Conservation (phyloP, 768 basidiomycete species). For the Mycena venus region DNA sequence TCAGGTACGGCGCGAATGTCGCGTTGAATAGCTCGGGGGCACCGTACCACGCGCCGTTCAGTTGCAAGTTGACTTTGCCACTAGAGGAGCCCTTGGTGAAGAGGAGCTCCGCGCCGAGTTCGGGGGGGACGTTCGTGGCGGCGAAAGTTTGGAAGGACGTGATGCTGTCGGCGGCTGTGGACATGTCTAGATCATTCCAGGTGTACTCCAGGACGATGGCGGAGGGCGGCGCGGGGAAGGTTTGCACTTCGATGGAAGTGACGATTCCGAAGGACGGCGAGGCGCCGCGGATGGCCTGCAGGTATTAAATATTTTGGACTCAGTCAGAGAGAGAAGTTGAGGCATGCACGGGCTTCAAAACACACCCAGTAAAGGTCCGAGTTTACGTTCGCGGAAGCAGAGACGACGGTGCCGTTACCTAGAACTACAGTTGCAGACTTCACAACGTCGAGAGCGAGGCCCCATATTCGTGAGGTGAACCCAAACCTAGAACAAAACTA, state of each 20-base stretch:
- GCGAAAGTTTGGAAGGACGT: constrained; percentile 51
- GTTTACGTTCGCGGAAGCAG: constrained; percentile 51
- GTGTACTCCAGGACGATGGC: constrained; percentile 52
- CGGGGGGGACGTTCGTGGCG: constrained; percentile 46
- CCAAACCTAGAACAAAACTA: constrained; percentile 21
- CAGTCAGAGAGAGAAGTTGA: not conserved
- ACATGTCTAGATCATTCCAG: constrained; percentile 49
- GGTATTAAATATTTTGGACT: too few relatives aligned
- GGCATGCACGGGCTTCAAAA: too few relatives aligned
- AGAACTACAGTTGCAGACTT: constrained; percentile 56
- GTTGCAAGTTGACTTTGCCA: constrained; percentile 47
- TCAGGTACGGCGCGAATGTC: constrained; percentile 49
- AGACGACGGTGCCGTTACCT: constrained; percentile 57
- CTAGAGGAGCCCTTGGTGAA: constrained; percentile 42
- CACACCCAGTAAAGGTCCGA: constrained; percentile 67
- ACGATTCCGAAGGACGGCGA: constrained; percentile 57
- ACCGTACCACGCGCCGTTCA: constrained; percentile 56
- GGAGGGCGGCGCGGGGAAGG: constrained; percentile 53
- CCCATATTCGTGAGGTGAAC: constrained; percentile 62
- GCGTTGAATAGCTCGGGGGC: constrained; percentile 41
- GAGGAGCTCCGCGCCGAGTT: constrained; percentile 51
- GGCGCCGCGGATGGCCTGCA: constrained; percentile 57
- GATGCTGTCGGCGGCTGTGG: constrained; percentile 46
- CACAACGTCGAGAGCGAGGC: constrained; percentile 63
- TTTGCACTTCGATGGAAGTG: constrained; percentile 54